Evolutionary conservation across 2,329 filamentous ascomycete species (phyloP).

Genomic region (Sclerotiophoma versabilis): DNA sequence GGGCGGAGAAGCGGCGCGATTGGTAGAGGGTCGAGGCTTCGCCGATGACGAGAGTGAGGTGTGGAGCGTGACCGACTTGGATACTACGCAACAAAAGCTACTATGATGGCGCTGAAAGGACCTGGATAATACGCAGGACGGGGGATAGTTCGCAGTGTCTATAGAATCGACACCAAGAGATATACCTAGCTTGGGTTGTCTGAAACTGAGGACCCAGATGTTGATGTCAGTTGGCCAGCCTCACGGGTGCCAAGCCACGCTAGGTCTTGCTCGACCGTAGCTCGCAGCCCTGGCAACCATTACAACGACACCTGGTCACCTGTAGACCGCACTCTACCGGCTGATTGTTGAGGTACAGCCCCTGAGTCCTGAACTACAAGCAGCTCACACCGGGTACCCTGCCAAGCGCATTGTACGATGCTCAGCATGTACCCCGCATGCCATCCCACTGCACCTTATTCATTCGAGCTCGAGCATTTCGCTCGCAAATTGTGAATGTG

Average conservation of each 20-base stretch:
- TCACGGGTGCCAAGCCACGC: slow-evolving; percentile 6
- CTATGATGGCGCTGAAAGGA: background rate
- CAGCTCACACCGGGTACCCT: too few relatives aligned
- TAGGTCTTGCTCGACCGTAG: slow-evolving; percentile 1
- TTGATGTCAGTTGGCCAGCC: slow-evolving; percentile 18
- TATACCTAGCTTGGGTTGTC: slow-evolving; percentile 8
- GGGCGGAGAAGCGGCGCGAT: slow-evolving; percentile 11
- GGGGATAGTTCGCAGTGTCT: background rate
- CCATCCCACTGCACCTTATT: too few relatives aligned
- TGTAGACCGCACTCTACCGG: too few relatives aligned
- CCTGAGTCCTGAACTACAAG: too few relatives aligned
- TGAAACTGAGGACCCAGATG: slow-evolving; percentile 1
- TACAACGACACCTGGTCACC: too few relatives aligned
- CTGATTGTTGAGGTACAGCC: too few relatives aligned
- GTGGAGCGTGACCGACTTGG: slow-evolving; percentile 3
- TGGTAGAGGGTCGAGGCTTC: slow-evolving; percentile 5
- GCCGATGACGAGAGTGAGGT: slow-evolving; percentile 10
- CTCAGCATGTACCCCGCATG: too few relatives aligned
- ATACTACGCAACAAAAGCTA: background rate
- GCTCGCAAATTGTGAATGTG: too few relatives aligned
- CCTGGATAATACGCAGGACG: background rate
- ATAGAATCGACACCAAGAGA: background rate
- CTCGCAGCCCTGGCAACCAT: slow-evolving; percentile 1
- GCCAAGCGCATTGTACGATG: too few relatives aligned
- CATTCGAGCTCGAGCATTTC: too few relatives aligned